Conservation (phyloP, 371 early-diverging fungal species). For the Actinomucor elegans region DNA sequence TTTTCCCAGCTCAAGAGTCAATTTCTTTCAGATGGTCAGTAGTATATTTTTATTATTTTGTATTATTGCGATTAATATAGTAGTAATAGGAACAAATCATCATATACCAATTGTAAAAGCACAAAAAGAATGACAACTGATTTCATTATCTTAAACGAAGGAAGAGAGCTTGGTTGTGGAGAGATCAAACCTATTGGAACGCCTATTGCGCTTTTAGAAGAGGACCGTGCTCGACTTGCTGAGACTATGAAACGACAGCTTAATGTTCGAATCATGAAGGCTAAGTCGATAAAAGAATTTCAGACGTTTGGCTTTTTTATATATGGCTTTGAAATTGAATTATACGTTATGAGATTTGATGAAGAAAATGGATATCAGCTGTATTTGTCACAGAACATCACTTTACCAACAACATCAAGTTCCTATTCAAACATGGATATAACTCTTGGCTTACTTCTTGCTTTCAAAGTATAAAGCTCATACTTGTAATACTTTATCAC, state of each 20-base stretch:
- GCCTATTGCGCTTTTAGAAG: background rate
- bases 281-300: background rate
- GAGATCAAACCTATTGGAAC: background rate
- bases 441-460: no score
- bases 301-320: background rate
- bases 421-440: no score
- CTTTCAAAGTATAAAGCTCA: no score
- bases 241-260: slow-evolving; percentile 1
- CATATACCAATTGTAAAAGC: background rate
- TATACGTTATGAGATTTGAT: background rate
- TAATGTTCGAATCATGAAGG: background rate
- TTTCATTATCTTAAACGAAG: background rate
- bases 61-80: background rate
- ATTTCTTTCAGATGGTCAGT: no score
- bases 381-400: no score
- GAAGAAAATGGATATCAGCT: background rate
- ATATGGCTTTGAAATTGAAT: background rate
- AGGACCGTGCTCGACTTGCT: background rate
- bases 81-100: slow-evolving; percentile 3
- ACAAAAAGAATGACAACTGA: background rate
- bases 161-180: background rate
- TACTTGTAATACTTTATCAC: no score
- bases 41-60: no score
- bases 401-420: no score
- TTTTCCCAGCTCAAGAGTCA: no score